phyloP scores from a whole-genome alignment of 352 stramenopile species.

The Phytophthora lateralis region DNA sequence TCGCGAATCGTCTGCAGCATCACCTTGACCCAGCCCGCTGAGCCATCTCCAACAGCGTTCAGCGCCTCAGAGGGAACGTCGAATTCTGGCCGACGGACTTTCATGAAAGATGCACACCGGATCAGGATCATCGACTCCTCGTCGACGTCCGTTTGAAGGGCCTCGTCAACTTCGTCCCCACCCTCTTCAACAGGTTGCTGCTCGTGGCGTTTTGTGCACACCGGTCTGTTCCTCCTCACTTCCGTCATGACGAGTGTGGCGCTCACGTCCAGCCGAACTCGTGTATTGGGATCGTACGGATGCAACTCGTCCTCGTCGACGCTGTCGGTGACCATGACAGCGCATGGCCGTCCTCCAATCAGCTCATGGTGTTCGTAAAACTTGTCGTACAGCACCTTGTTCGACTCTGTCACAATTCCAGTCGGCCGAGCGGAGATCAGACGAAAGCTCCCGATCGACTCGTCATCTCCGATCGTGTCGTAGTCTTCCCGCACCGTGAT shows the following conservation, averaged over 20 bases:
- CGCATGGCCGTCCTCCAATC: conserved; percentile 9
- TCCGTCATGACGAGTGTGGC: conserved; percentile 26
- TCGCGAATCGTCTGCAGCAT: conserved; percentile 26
- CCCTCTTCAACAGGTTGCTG: neutral
- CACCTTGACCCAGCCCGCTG: conserved; percentile 20
- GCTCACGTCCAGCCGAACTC: conserved; percentile 36
- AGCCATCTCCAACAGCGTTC: conserved; percentile 9
- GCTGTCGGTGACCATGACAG: conserved; percentile 26
- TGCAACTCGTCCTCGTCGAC: conserved; percentile 44
- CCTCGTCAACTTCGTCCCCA: neutral
- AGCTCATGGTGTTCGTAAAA: conserved; percentile 23
- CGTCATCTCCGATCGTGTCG: conserved; percentile 29
- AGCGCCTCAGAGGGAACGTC: neutral
- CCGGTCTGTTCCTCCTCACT: conserved; percentile 5
- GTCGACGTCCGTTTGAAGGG: neutral
- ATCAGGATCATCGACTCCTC: conserved; percentile 24
- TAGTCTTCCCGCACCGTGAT: conserved; percentile 46
- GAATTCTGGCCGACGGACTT: conserved; percentile 21
- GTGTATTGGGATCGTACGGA: conserved; percentile 33
- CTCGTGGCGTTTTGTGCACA: neutral
- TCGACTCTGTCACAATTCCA: conserved; percentile 28
- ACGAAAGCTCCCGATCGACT: conserved; percentile 31
- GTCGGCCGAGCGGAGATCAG: conserved; percentile 19
- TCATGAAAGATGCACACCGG: conserved; percentile 21
- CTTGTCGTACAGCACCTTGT: conserved; percentile 33